These are phyloP conservation scores for Cytospora piceae DNA, from an alignment of 2,329 filamentous ascomycete genomes.

Conservation along the genomic window DNA sequence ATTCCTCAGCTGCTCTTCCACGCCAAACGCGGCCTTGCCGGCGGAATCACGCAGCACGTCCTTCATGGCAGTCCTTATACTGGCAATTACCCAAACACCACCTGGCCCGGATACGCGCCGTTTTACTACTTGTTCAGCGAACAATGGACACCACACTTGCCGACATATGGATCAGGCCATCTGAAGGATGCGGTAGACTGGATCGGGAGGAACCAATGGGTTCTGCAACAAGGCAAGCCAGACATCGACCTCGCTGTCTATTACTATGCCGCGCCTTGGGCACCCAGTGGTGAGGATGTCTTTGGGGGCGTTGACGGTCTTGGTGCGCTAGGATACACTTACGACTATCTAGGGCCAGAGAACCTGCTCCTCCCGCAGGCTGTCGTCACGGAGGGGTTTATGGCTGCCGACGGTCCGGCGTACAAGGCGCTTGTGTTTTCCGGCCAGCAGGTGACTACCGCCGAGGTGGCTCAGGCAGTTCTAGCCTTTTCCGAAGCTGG, in stretches of 20 bases:
- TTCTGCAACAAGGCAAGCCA: constrained; percentile 45
- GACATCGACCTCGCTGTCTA: constrained; percentile 48
- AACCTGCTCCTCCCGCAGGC: constrained; percentile 47
- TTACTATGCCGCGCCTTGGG: constrained; percentile 19
- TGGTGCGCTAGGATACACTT: constrained; percentile 41
- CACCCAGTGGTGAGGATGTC: constrained; percentile 34
- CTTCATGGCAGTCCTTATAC: constrained; percentile 49
- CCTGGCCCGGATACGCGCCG: constrained; percentile 52
- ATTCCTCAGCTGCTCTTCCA: constrained; percentile 39
- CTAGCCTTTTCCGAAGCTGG: constrained; percentile 42
- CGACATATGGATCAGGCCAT: constrained; percentile 45
- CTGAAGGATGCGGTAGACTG: constrained; percentile 42
- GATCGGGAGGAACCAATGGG: constrained; percentile 42
- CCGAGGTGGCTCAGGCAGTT: constrained; percentile 40
- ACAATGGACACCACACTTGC: constrained; percentile 45
- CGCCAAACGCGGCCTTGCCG: constrained; percentile 45
- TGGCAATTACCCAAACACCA: constrained; percentile 48
- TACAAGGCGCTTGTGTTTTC: constrained; percentile 49
- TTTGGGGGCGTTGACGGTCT: constrained; percentile 15
- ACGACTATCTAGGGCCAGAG: constrained; percentile 49
- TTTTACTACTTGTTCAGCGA: constrained; percentile 48
- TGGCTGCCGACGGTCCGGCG: constrained; percentile 45
- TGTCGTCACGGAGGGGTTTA: constrained; percentile 39
- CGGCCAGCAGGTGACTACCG: constrained; percentile 43
- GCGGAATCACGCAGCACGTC: constrained; percentile 48